Percentiles rank a stretch among this genome's conserved stretches.
Evolutionary conservation across 345 rosid genomes (phyloP).

Genomic region (Garcia nutans): DNA sequence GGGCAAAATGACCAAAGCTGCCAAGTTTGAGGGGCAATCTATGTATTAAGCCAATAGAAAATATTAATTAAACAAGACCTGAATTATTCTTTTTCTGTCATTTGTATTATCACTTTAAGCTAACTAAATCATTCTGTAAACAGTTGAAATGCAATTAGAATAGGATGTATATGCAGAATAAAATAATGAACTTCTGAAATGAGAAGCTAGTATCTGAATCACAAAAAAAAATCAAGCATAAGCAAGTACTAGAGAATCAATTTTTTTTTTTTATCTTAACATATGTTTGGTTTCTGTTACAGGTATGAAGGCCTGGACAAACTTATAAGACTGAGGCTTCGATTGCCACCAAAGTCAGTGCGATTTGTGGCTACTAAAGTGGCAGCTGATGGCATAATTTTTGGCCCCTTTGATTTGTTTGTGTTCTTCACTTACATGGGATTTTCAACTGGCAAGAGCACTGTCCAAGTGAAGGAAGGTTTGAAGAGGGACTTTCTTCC

Average conservation of each 20-base stretch:
- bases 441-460: slow-evolving; percentile 63
- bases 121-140: not conserved
- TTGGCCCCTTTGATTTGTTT: slow-evolving; percentile 79
- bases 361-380: slow-evolving; percentile 83
- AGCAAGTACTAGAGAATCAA: not conserved
- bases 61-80: too few relatives aligned
- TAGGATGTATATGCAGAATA: not conserved
- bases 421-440: slow-evolving; percentile 93
- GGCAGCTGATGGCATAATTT: slow-evolving; percentile 82
- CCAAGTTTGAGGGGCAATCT: too few relatives aligned
- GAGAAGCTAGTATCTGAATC: not conserved
- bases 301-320: slow-evolving; percentile 89
- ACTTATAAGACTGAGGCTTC: slow-evolving; percentile 62
- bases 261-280: not conserved
- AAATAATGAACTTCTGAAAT: not conserved
- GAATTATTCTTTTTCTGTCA: not conserved
- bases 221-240: not conserved
- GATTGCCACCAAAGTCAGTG: slow-evolving; percentile 56
- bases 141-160: not conserved
- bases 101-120: not conserved
- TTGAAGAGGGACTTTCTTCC: slow-evolving; percentile 94
- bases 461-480: slow-evolving; percentile 69
- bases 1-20: too few relatives aligned
- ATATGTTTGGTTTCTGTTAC: slow-evolving; percentile 3
- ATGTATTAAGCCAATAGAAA: too few relatives aligned